These are phyloP conservation scores for Curvularia hawaiiensis DNA, from an alignment of 2,329 filamentous ascomycete species.

Conservation along the genomic window DNA sequence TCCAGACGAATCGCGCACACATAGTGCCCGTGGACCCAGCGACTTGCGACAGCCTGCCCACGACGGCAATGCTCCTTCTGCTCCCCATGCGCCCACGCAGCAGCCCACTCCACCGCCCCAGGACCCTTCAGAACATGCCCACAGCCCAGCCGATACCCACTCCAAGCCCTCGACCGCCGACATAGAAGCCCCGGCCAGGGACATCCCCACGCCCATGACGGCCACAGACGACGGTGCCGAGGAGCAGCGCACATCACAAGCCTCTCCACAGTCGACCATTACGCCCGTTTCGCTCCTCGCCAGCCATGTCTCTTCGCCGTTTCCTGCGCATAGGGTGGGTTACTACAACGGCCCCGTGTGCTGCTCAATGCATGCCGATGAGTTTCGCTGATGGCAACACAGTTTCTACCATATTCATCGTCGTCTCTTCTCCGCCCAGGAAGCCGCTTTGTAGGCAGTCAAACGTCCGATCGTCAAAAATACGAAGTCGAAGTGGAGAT, in stretches of 20 bases:
- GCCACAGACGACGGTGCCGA: slow-evolving; percentile 42
- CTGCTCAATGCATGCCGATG: background rate
- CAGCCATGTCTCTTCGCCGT: slow-evolving; percentile 39
- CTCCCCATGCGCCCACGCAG: slow-evolving; percentile 31
- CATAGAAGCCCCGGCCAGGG: slow-evolving; percentile 42
- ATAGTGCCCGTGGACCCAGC: slow-evolving; percentile 16
- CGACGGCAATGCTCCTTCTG: slow-evolving; percentile 24
- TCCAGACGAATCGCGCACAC: slow-evolving; percentile 50
- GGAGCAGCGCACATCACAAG: slow-evolving; percentile 43
- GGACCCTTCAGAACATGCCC: slow-evolving; percentile 27
- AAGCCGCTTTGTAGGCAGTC: slow-evolving; percentile 86
- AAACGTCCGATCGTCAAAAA: slow-evolving; percentile 88
- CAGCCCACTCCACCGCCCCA: slow-evolving; percentile 46
- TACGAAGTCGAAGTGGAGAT: slow-evolving; percentile 98
- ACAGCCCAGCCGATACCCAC: slow-evolving; percentile 27
- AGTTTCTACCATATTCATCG: slow-evolving; percentile 78
- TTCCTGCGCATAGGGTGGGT: slow-evolving; percentile 44
- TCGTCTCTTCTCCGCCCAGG: slow-evolving; percentile 87
- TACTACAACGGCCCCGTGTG: background rate
- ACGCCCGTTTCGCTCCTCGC: slow-evolving; percentile 31
- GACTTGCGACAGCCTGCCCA: slow-evolving; percentile 23
- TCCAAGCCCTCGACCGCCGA: slow-evolving; percentile 38
- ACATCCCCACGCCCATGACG: slow-evolving; percentile 48
- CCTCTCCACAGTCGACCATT: slow-evolving; percentile 39
- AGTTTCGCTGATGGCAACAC: slow-evolving; percentile 26